Conservation (phyloP, 2,329 filamentous ascomycete species). For the Diaporthe aspalathi region DNA sequence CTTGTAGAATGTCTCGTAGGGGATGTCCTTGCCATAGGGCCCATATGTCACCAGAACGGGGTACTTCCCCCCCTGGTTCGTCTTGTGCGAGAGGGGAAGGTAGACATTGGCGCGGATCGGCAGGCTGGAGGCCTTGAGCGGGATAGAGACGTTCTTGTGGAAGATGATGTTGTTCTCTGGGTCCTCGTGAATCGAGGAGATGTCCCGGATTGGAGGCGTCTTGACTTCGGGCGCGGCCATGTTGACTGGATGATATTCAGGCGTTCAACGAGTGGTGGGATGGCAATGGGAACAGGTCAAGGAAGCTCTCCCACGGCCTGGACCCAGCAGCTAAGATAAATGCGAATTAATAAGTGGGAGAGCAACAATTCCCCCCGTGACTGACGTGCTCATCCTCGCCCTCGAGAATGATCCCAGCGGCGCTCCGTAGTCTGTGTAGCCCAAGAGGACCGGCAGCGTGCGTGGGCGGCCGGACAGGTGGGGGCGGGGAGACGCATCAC, state of each 20-base stretch:
- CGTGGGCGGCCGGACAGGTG: conserved; percentile 37
- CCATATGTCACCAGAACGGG: conserved; percentile 78
- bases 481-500: conserved; percentile 39
- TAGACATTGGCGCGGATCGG: conserved; percentile 48
- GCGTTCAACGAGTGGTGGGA: background rate
- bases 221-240: conserved; percentile 35
- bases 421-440: conserved; percentile 11
- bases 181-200: conserved; percentile 40
- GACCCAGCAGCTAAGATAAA: background rate
- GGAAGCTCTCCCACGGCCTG: background rate
- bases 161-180: conserved; percentile 40
- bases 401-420: conserved; percentile 1
- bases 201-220: conserved; percentile 40
- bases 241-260: background rate
- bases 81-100: conserved; percentile 41
- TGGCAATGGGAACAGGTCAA: background rate
- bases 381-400: background rate
- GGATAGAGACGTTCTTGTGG: conserved; percentile 46
- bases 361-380: background rate
- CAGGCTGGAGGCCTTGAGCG: conserved; percentile 42
- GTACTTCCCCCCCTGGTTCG: conserved; percentile 45
- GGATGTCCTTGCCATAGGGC: conserved; percentile 80
- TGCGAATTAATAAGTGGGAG: background rate
- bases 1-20: conserved; percentile 61
- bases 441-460: background rate